Percentiles rank a stretch among this genome's conserved stretches.
Conservation (phyloP, 2,329 filamentous ascomycete species). For the Colletotrichum incanum region DNA sequence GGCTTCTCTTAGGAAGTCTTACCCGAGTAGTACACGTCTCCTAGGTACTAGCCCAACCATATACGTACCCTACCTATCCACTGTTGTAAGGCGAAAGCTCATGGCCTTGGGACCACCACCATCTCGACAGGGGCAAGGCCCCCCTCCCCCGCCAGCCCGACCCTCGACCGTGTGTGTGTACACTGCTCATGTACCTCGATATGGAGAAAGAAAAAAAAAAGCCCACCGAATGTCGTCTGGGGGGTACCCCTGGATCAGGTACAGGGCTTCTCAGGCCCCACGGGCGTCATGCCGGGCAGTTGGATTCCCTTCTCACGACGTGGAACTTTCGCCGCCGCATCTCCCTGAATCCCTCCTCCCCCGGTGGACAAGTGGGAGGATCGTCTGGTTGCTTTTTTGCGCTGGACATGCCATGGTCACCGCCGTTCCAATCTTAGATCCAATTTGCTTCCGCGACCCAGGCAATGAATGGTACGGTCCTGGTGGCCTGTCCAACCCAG, state of each 20-base stretch:
- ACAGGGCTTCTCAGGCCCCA: conserved; percentile 43
- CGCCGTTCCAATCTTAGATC: conserved; percentile 46
- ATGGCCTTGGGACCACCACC: conserved; percentile 28
- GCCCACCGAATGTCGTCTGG: conserved; percentile 30
- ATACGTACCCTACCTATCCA: conserved; percentile 26
- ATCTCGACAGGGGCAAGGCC: conserved; percentile 27
- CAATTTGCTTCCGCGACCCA: conserved; percentile 43
- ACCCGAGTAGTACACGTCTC: conserved; percentile 20
- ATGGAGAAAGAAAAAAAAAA: conserved; percentile 26
- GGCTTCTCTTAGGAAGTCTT: conserved; percentile 19
- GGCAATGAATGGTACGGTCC: conserved; percentile 41
- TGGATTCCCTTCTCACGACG: conserved; percentile 41
- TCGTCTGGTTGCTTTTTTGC: conserved; percentile 45
- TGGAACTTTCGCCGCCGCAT: conserved; percentile 44
- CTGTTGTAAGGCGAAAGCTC: conserved; percentile 38
- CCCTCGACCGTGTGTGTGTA: conserved; percentile 2
- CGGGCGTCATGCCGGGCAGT: conserved; percentile 44
- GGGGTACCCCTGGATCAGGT: conserved; percentile 42
- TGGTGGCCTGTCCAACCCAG: conserved; percentile 44
- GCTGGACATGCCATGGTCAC: conserved; percentile 45
- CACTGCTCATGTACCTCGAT: conserved; percentile 23
- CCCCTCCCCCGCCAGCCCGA: background rate
- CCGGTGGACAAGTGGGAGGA: conserved; percentile 44
- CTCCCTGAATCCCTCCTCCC: conserved; percentile 43
- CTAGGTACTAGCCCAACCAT: conserved; percentile 21